Conservation (phyloP, 1,284 basidiomycete species). For the Wallemia mellicola region DNA sequence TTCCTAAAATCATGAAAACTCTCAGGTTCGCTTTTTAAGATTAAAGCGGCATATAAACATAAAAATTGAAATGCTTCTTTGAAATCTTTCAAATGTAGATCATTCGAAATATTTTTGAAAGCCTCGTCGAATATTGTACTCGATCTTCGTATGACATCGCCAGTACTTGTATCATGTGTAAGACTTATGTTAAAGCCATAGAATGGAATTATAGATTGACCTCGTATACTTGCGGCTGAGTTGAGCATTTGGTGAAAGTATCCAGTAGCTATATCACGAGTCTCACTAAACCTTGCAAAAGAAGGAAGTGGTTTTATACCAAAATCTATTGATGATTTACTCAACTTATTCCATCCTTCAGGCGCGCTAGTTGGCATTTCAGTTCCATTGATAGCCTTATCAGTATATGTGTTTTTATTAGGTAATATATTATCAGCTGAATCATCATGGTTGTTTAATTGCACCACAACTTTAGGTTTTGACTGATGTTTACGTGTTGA, state of each 20-base stretch:
- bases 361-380: neutral
- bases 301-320: neutral
- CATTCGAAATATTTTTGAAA: neutral
- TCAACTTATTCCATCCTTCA: neutral
- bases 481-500: too few relatives aligned
- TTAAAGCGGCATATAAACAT: neutral
- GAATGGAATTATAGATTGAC: too few relatives aligned
- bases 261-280: neutral
- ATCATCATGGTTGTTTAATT: neutral
- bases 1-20: neutral
- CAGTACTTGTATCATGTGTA: neutral
- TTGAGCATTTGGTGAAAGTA: neutral
- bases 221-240: neutral
- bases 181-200: neutral
- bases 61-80: neutral
- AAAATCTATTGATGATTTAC: neutral
- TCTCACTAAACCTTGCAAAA: neutral
- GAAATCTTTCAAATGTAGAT: neutral
- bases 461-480: too few relatives aligned
- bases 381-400: neutral
- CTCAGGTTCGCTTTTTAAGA: neutral
- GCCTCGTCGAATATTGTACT: neutral
- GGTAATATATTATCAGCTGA: neutral
- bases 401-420: too few relatives aligned
- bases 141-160: neutral